Evolutionary conservation across 2,329 filamentous ascomycete genomes (phyloP).

Genomic region (Drechmeria coniospora): DNA sequence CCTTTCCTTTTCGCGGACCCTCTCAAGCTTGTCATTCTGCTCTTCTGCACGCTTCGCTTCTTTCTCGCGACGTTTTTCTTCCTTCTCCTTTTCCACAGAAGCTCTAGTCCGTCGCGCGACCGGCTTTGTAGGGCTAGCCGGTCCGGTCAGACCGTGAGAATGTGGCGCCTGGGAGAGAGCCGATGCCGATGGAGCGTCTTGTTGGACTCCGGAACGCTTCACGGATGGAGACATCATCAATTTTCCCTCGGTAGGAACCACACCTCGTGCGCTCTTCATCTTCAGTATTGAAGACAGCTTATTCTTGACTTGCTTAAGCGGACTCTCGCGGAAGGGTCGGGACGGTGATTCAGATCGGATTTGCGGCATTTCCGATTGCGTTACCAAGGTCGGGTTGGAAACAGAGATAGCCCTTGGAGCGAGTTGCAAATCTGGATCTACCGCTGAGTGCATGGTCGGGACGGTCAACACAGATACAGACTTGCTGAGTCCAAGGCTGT

Average conservation of each 20-base stretch:
- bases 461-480: constrained; percentile 47
- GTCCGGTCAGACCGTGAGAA: constrained; percentile 9
- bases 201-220: constrained; percentile 27
- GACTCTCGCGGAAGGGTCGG: constrained; percentile 51
- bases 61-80: constrained; percentile 51
- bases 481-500: constrained; percentile 31
- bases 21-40: constrained; percentile 47
- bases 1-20: constrained; percentile 53
- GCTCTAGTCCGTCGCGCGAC: constrained; percentile 37
- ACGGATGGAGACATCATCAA: constrained; percentile 39
- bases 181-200: constrained; percentile 32
- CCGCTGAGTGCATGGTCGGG: constrained; percentile 10
- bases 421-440: constrained; percentile 9
- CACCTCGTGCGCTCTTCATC: constrained; percentile 65
- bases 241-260: constrained; percentile 46
- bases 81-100: constrained; percentile 44
- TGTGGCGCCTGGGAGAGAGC: constrained; percentile 15
- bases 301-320: constrained; percentile 81
- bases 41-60: constrained; percentile 46
- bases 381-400: constrained; percentile 36
- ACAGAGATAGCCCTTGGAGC: constrained; percentile 47
- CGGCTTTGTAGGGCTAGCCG: constrained; percentile 26
- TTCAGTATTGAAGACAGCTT: constrained; percentile 84
- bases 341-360: constrained; percentile 42
- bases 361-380: constrained; percentile 27